Evolutionary conservation across 768 basidiomycete species (phyloP), one percentile per base, ranked within the genome.

Genomic region (Serendipita vermifera): DNA sequence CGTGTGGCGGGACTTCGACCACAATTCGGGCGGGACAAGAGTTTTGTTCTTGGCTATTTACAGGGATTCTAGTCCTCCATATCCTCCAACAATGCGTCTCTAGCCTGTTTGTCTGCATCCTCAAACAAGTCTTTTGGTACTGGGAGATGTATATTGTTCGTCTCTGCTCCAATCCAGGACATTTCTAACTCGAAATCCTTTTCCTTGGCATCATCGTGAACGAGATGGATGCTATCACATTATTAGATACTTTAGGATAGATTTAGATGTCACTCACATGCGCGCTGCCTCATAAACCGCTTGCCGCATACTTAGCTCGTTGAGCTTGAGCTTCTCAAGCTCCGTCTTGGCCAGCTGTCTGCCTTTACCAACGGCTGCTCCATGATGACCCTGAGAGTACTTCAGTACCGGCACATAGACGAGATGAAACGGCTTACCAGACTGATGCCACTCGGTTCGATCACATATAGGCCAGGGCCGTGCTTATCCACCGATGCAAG

Each of bases 141-240:
- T 24, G 81, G 78, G 24, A 80, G 75, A 69, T 97, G 92, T 46
- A 82, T 67, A 55, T 81, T 81, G 29, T 82, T 79, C 31, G 85
- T 87, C 70, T 94, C 89, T 32, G 80, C 76, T 35, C 91, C 81
- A 58, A 97, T 82, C 96, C 96, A 99, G 33, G 92, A 87, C 77
- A 99, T 80, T 70, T 99, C 96, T 26, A 99, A 79, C 67, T 98
- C 96, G 61, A 99, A 98, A 51, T 93, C 88, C 67, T 97, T 98
- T 72, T 97, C 93, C 69, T 97, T 96, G 59, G 87, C 83, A 66
- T 98, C 96, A 60, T 98, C 94, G 65, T 99, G 96, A 14, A 96
- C 92, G 36, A 90, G 79, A 70, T 99, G 91, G 66, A 98, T 94
- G 66, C 94, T 99, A 66, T 27, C 41, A 39, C 15, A 31, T 59